Evolutionary conservation across 495 filamentous ascomycete species (phyloP).

Genomic region (Choiromyces venosus): DNA sequence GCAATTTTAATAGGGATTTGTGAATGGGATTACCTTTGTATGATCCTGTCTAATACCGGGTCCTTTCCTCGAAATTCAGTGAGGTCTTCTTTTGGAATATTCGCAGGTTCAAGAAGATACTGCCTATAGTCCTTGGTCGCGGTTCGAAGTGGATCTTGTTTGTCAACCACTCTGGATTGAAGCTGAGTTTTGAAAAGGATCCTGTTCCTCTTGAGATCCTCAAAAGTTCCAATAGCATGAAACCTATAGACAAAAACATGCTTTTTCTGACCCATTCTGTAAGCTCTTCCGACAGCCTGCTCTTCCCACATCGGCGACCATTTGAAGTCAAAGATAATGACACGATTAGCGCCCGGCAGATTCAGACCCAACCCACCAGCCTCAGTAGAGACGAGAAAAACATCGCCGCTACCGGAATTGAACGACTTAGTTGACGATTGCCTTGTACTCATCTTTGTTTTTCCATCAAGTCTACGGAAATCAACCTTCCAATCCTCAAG

Average conservation of each 20-base stretch:
- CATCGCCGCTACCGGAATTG: slow-evolving; percentile 49
- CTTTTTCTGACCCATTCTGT: slow-evolving; percentile 80
- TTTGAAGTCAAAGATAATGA: slow-evolving; percentile 77
- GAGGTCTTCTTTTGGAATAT: slow-evolving; percentile 52
- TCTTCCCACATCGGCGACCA: slow-evolving; percentile 79
- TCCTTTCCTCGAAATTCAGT: slow-evolving; percentile 58
- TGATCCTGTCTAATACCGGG: slow-evolving; percentile 64
- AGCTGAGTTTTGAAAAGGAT: slow-evolving; percentile 76
- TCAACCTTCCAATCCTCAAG: slow-evolving; percentile 47
- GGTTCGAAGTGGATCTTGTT: slow-evolving; percentile 62
- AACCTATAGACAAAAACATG: slow-evolving; percentile 86
- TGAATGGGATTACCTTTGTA: slow-evolving; percentile 42
- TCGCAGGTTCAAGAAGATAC: slow-evolving; percentile 56
- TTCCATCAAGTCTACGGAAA: slow-evolving; percentile 63
- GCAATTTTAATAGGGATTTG: slow-evolving; percentile 22
- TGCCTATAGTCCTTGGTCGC: slow-evolving; percentile 50
- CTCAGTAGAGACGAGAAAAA: slow-evolving; percentile 76
- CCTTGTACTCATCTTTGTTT: slow-evolving; percentile 50
- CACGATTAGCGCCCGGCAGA: slow-evolving; percentile 75
- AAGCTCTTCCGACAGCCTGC: slow-evolving; percentile 82
- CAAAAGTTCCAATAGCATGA: slow-evolving; percentile 69
- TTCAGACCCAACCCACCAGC: slow-evolving; percentile 82
- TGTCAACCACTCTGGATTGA: slow-evolving; percentile 72
- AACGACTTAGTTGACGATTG: slow-evolving; percentile 61
- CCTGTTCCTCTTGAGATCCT: slow-evolving; percentile 64